Evolutionary conservation across 345 rosid species (phyloP), one percentile per base, ranked within the genome.

Genomic region (Pistacia vera): DNA sequence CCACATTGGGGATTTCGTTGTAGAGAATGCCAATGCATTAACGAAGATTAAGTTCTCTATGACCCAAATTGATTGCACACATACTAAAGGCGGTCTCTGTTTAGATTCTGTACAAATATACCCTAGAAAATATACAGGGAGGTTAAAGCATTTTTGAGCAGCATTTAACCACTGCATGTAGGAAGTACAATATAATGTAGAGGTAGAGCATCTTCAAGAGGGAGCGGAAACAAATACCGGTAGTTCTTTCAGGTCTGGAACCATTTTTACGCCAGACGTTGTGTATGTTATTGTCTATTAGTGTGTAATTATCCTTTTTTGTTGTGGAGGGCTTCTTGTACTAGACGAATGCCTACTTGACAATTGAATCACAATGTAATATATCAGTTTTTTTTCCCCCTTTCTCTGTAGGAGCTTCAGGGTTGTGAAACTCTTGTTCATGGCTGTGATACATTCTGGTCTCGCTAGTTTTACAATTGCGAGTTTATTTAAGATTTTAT

Each of bases 31-130:
- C 8, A 81, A 66, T 6, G 2, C 67, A 0, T 46, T 85, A 0
- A 89, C 85, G 2, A 90, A 83, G 84, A 85, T 97, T 11, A 94
- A 85, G 72, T 90, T 94, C 85, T 91, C 98, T 0, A 85, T 92
- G 93, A 97, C 90, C 38, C 99, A 97, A 80, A 97, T 97, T 17
- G 99, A 97, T 77, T 97, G 99, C 82, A 97, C 99, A 0, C 99
- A 97, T 81, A 94, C 97, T 20, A 97, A 97, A 84, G 99, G 99
- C 3, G 99, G 99, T 61, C 85, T 97, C 0, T 92, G 95, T 81
- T 56, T 97, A 78, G 98, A 97, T 80, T 89, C 92, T 54, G 95
- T 92, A 18, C 69, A 85, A 63, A 86, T 94, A 78, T 90, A 77
- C 83, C 99, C 99, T 2, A 86, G 90, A 75, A 84, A 80, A 63